These are phyloP conservation scores for Fonsecaea pugnacius DNA, from an alignment of 2,329 filamentous ascomycete species.

Conservation along the genomic window DNA sequence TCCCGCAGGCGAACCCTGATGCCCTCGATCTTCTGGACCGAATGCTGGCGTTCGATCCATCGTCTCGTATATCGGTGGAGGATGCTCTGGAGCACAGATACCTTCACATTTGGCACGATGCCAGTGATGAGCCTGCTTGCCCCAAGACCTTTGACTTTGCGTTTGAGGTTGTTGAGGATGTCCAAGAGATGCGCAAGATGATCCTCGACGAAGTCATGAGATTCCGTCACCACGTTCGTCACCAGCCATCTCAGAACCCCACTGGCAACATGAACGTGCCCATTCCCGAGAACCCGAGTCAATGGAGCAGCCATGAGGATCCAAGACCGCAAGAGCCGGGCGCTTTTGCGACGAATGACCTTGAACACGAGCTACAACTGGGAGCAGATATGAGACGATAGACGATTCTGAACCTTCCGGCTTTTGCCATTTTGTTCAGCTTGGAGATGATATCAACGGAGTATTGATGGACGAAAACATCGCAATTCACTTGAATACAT, in stretches of 20 bases:
- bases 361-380: constrained; percentile 58
- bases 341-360: constrained; percentile 51
- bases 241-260: constrained; percentile 46
- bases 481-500: constrained; percentile 2
- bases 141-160: constrained; percentile 96
- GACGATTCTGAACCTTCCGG: constrained; percentile 8
- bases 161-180: constrained; percentile 96
- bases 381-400: constrained; percentile 56
- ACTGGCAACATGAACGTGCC: constrained; percentile 55
- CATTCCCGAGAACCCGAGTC: constrained; percentile 65
- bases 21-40: constrained; percentile 92
- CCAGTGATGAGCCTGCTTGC: constrained; percentile 91
- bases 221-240: constrained; percentile 71
- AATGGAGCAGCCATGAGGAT: constrained; percentile 61
- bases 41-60: constrained; percentile 97
- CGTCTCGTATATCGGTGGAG: constrained; percentile 90
- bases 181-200: constrained; percentile 93
- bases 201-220: constrained; percentile 91
- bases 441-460: constrained; percentile 8
- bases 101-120: constrained; percentile 97
- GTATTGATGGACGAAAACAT: constrained; percentile 18
- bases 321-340: constrained; percentile 63
- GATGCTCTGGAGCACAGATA: constrained; percentile 95
- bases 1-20: constrained; percentile 93
- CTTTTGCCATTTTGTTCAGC: neutral